Percentiles rank a stretch among this genome's conserved stretches.
These are phyloP conservation scores for Mortierella claussenii DNA, from an alignment of 192 early-diverging fungal species.

Conservation along the genomic window DNA sequence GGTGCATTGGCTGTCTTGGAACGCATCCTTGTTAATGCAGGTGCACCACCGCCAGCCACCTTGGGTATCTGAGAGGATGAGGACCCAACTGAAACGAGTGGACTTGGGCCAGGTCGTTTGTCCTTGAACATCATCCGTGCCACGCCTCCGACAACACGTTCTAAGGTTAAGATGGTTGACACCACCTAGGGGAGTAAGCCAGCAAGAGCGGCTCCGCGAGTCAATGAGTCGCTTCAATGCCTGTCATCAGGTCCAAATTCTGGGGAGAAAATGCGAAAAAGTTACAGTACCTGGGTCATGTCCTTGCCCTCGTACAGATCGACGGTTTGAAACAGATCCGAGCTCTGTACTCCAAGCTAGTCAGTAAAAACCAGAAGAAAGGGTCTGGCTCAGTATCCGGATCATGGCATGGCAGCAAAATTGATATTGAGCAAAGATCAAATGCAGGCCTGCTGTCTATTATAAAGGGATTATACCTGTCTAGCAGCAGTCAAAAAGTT, in stretches of 20 bases:
- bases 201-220: neutral
- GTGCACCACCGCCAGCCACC: neutral
- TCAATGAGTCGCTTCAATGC: neutral
- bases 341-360: conserved; percentile 76
- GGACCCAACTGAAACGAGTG: conserved; percentile 22
- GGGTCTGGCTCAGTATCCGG: neutral
- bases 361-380: conserved; percentile 6
- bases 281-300: conserved; percentile 68
- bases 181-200: conserved; percentile 63
- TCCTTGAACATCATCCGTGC: conserved; percentile 27
- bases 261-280: too few species aligned
- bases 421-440: neutral
- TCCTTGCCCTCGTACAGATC: conserved; percentile 87
- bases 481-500: conserved; percentile 79
- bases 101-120: conserved; percentile 41
- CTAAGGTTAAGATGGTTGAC: conserved; percentile 78
- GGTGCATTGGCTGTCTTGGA: conserved; percentile 39
- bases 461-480: conserved; percentile 48
- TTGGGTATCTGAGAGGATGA: conserved; percentile 10
- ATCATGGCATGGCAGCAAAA: too few species aligned
- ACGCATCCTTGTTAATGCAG: conserved; percentile 31
- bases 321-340: conserved; percentile 82
- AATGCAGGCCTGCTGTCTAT: neutral
- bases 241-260: neutral
- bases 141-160: conserved; percentile 64